phyloP scores from a whole-genome alignment of 106 monocot species.

The Phalaenopsis aphrodite region DNA sequence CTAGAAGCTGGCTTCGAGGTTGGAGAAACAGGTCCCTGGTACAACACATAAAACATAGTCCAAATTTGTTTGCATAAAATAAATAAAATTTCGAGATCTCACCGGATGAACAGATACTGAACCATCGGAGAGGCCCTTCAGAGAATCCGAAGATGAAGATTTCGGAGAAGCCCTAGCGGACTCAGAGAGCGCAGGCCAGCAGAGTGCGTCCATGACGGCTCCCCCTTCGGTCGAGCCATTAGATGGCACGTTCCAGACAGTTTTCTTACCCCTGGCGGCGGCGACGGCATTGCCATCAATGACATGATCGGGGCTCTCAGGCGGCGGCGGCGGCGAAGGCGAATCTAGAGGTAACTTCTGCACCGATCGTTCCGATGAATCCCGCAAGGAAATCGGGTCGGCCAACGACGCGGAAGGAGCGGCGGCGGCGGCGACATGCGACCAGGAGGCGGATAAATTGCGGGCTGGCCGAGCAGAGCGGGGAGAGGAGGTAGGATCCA shows the following conservation, averaged over 20 bases:
- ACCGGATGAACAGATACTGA: slow-evolving; percentile 6
- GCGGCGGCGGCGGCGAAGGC: not conserved
- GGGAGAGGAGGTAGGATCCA: slow-evolving; percentile 13
- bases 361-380: slow-evolving; percentile 1
- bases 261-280: slow-evolving; percentile 29
- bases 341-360: not conserved
- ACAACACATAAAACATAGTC: not conserved
- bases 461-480: slow-evolving; percentile 8
- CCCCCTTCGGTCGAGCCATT: slow-evolving; percentile 43
- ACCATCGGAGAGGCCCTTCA: slow-evolving; percentile 27
- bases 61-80: not conserved
- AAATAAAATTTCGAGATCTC: not conserved
- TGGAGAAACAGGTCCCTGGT: slow-evolving; percentile 7
- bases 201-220: slow-evolving; percentile 49
- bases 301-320: slow-evolving; percentile 9
- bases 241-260: slow-evolving; percentile 58
- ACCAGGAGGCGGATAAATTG: slow-evolving; percentile 8
- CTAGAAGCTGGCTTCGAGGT: slow-evolving; percentile 6
- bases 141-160: slow-evolving; percentile 25
- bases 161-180: slow-evolving; percentile 38
- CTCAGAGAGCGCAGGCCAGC: slow-evolving; percentile 83
- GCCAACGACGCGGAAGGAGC: slow-evolving; percentile 4
- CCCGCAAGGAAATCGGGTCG: not conserved
- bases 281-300: slow-evolving; percentile 16
- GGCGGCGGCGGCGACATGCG: slow-evolving; percentile 25